Conservation (phyloP, 179 eudicot species). For the Beta corolliflora region DNA sequence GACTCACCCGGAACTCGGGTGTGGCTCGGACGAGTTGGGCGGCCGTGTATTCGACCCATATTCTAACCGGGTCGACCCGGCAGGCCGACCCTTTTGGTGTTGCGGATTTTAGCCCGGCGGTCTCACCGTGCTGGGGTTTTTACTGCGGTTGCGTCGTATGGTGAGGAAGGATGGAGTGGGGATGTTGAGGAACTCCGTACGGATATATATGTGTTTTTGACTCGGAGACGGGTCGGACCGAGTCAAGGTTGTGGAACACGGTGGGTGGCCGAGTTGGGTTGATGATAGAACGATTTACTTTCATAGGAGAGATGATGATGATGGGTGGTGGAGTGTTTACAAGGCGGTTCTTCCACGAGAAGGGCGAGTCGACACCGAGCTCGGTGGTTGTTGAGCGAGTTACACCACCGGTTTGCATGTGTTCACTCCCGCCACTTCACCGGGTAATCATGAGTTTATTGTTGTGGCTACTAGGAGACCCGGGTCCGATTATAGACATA, state of each 20-base stretch:
- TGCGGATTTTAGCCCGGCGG: conserved; percentile 87
- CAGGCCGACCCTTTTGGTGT: conserved; percentile 63
- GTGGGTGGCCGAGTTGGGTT: conserved; percentile 94
- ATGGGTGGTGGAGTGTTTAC: conserved; percentile 89
- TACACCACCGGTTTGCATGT: conserved; percentile 87
- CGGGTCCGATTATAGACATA: too few relatives aligned
- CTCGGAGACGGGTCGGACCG: conserved; percentile 68
- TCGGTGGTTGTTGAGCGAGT: conserved; percentile 62
- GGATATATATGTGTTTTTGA: conserved; percentile 65
- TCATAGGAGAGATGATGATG: conserved; percentile 57
- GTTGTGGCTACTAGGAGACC: too few relatives aligned
- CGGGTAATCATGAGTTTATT: too few relatives aligned
- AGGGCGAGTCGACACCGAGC: conserved; percentile 31
- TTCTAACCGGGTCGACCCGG: conserved; percentile 55
- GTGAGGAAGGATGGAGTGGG: conserved; percentile 68
- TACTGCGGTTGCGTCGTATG: conserved; percentile 80
- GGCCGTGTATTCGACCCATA: conserved; percentile 76
- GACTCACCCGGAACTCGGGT: too few relatives aligned
- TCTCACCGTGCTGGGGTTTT: conserved; percentile 76
- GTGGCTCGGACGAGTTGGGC: conserved; percentile 71
- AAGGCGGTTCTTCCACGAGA: conserved; percentile 40
- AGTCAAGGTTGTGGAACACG: conserved; percentile 66
- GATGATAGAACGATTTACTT: conserved; percentile 70
- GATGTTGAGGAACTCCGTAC: conserved; percentile 84
- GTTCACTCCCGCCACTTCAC: conserved; percentile 77